phyloP scores from a whole-genome alignment of 176 grass and related monocot genomes.

The Puccinellia tenuiflora region DNA sequence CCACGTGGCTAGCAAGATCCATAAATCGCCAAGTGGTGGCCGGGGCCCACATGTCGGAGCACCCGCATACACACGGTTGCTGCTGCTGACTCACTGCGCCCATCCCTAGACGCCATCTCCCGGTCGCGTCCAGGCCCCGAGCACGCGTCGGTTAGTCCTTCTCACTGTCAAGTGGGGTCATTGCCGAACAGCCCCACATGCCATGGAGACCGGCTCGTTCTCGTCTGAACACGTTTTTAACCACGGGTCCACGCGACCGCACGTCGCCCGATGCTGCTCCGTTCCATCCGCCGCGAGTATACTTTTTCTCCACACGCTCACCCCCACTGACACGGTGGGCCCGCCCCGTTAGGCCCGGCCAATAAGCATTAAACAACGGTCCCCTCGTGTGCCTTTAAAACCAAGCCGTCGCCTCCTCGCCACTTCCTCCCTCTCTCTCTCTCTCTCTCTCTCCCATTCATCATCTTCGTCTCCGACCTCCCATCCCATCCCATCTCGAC shows the following conservation, averaged over 20 bases:
- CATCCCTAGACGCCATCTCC: conserved; percentile 3
- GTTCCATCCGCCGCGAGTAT: neutral
- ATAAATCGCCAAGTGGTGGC: neutral
- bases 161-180: neutral
- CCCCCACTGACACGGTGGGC: neutral
- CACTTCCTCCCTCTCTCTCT: neutral
- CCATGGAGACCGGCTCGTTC: neutral
- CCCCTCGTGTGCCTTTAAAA: conserved; percentile 7
- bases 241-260: neutral
- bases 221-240: neutral
- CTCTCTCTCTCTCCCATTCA: too few species aligned
- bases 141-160: neutral
- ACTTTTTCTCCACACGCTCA: neutral
- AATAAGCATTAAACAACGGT: neutral
- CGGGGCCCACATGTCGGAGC: neutral
- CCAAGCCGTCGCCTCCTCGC: neutral
- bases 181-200: neutral
- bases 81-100: neutral
- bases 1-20: conserved; percentile 6
- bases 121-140: neutral
- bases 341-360: neutral
- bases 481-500: neutral
- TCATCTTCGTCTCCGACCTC: neutral
- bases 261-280: neutral
- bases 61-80: too few species aligned